A percentile compares a stretch with the other conserved stretches of the same genome.
These are phyloP conservation scores for Plasmopara viticola DNA, from an alignment of 352 stramenopile genomes.

Conservation along the genomic window DNA sequence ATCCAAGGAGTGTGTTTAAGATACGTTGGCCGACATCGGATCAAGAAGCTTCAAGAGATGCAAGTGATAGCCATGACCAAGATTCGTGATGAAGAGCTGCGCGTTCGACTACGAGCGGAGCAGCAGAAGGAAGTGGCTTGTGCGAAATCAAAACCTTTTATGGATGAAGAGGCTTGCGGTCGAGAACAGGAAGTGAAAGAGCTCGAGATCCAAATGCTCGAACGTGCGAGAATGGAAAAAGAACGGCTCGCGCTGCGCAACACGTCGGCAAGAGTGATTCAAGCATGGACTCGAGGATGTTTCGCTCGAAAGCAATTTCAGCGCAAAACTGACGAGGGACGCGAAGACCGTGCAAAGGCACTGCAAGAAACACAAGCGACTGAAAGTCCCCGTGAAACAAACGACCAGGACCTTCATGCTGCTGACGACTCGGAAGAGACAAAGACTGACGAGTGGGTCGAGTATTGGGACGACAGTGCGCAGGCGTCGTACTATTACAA, in stretches of 20 bases:
- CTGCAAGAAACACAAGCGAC: constrained; percentile 52
- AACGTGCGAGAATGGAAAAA: constrained; percentile 61
- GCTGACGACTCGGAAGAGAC: constrained; percentile 4
- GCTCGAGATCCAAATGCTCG: constrained; percentile 69
- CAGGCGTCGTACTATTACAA: constrained; percentile 89
- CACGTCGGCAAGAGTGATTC: constrained; percentile 48
- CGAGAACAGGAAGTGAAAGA: constrained; percentile 67
- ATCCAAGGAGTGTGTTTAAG: constrained; percentile 61
- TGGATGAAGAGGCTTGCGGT: constrained; percentile 61
- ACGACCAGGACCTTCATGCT: constrained; percentile 8
- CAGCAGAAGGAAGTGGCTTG: constrained; percentile 68
- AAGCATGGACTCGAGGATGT: constrained; percentile 46
- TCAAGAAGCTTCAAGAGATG: constrained; percentile 40
- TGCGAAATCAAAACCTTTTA: constrained; percentile 52
- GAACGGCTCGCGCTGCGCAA: constrained; percentile 45
- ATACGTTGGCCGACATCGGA: constrained; percentile 28
- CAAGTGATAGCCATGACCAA: constrained; percentile 45
- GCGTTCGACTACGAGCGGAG: constrained; percentile 41
- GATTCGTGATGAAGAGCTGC: constrained; percentile 55
- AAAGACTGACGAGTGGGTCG: constrained; percentile 71
- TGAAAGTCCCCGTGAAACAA: constrained; percentile 34
- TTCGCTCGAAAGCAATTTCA: constrained; percentile 57
- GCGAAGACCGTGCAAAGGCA: constrained; percentile 43
- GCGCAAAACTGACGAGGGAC: constrained; percentile 56
- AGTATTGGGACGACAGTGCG: constrained; percentile 88